These are phyloP conservation scores for Davidsoniella australis DNA, from an alignment of 2,329 filamentous ascomycete species.

Conservation along the genomic window DNA sequence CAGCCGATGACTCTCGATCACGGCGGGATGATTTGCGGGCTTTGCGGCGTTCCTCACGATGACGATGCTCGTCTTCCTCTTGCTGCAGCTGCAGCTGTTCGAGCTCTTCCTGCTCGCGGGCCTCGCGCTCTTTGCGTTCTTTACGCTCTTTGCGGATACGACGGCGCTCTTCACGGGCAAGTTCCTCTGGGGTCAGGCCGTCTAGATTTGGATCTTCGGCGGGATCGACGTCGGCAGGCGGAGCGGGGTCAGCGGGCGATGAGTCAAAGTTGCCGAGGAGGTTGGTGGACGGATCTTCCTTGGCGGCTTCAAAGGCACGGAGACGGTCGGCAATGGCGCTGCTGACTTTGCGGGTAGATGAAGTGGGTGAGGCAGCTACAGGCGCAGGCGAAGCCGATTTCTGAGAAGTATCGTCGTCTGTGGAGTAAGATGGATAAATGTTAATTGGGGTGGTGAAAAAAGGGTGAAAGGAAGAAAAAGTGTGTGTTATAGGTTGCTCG, in stretches of 20 bases:
- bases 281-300: constrained; percentile 22
- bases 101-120: constrained; percentile 6
- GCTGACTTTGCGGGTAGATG: constrained; percentile 4
- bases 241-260: neutral
- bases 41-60: constrained; percentile 5
- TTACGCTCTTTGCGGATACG: constrained; percentile 9
- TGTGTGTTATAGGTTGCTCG: neutral
- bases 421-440: neutral
- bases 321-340: constrained; percentile 40
- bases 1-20: constrained; percentile 1
- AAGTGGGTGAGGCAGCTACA: neutral
- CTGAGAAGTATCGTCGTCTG: constrained; percentile 4
- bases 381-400: constrained; percentile 5
- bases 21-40: constrained; percentile 3
- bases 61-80: constrained; percentile 4
- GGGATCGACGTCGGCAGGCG: neutral
- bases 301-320: constrained; percentile 34
- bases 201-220: neutral
- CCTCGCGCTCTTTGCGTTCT: constrained; percentile 4
- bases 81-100: neutral
- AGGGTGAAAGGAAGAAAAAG: neutral
- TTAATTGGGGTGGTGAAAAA: neutral
- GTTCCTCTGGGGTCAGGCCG: constrained; percentile 1
- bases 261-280: neutral
- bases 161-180: constrained; percentile 10